Evolutionary conservation across 1,139 yeast genomes (phyloP), one percentile per base, ranked within the genome.

Genomic region (Spathaspora sp.): DNA sequence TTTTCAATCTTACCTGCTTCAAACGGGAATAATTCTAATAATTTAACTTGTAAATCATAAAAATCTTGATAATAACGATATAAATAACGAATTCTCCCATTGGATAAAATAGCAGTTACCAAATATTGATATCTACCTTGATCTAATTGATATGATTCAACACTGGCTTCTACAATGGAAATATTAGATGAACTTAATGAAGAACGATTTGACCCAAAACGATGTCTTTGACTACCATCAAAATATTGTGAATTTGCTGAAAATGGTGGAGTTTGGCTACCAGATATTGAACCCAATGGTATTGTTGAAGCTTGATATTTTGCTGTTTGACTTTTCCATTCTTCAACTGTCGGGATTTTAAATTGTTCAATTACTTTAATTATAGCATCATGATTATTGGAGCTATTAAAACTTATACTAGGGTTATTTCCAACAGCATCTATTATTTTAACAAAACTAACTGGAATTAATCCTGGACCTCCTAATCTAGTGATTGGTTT

Each of bases 401-500:
- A 44, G 36, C 52, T 54, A 24, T 48, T 45, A 15, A 55, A 46
- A 7, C 51, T 52, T 33, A 48, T 50, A 11, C 52, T 45, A 1
- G 88, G 73, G n/a, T 47, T 42, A 1, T 75, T 70, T 45, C 71
- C 68, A 33, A 83, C 73, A 49, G 90, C 78, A 63, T 93, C 96
- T 38, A 93, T 82, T 41, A 93, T 80, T 59, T 89, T 88, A 27
- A 93, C 95, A 61, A 88, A 93, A 24, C 89, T 81, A 3, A 89
- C 95, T 0, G 99, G 99, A 10, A 93, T 95, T 47, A 93, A 74
- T 1, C 99, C 99, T 0, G 98, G 98, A 0, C 98, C 99, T 13
- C 99, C 99, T 43, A 93, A 74, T 45, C 97, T 75, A 51, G 95
- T 95, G 45, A 93, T 88, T 7, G 97, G 97, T 63, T 93, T 93